Base-by-base conservation (phyloP, 2,329 filamentous ascomycete species). In the Clarireedia hainanense region DNA sequence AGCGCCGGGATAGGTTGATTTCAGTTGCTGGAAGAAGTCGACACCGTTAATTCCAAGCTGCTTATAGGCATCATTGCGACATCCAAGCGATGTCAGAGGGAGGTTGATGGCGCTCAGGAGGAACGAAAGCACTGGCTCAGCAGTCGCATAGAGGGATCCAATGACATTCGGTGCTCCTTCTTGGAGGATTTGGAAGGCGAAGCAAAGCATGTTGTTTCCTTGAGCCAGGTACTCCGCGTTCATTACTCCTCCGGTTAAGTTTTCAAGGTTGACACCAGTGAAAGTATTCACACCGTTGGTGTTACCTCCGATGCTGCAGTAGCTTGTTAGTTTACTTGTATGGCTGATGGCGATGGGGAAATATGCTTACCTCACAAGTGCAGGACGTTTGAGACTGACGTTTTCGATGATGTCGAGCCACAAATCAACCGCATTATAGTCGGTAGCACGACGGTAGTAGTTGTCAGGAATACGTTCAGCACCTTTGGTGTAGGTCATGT, bases 141-240 rank as follows among this genome's bases (percentile, higher is more conserved):
- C n/a, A 23, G 40, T 43, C n/a, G 15, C 17, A 17, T 43, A 43
- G n/a, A 43, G 9, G 4, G 40, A 43, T 12, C 17, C 15, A 12
- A 43, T 9, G 7, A 17, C 23, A 23, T 9, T 24, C 5, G 40
- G 40, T 12, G 40, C 15, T 43, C 40, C 40, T 5, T 20, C 17
- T 24, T 43, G 17, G 40, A 43, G 40, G 15, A 23, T 43, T 9
- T 43, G 40, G 15, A 43, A 43, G 14, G 62, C 70, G 56, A 75
- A 74, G 60, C 76, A 79, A 14, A 73, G 46, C 6, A 72, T 61
- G 59, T 80, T 77, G 67, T 80, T 78, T 10, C 73, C 75, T 56
- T 79, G 57, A 0, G 74, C 60, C 0, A 79, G 64, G 17, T 65
- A 73, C 7, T 66, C 58, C 2, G 67, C 62, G 60, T 76, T 79